Conservation (phyloP, 1,284 basidiomycete species). For the Meira miltonrushii region DNA sequence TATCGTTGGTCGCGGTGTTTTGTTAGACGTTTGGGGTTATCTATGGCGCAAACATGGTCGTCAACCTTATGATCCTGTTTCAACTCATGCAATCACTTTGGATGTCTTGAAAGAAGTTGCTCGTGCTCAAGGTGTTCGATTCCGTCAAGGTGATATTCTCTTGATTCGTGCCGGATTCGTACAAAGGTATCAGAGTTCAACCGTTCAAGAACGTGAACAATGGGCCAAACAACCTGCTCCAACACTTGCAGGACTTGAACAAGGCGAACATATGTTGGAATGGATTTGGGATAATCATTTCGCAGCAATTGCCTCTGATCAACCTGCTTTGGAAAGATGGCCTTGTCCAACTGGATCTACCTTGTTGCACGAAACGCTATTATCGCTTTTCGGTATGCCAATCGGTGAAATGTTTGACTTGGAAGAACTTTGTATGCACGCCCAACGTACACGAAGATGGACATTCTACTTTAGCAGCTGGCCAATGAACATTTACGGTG, state of each 20-base stretch:
- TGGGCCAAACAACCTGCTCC: conserved; percentile 48
- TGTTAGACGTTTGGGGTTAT: conserved; percentile 60
- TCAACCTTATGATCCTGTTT: conserved; percentile 60
- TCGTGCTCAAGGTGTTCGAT: conserved; percentile 59
- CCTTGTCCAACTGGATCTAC: conserved; percentile 20
- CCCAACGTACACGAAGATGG: conserved; percentile 46
- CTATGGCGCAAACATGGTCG: conserved; percentile 19
- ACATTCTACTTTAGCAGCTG: conserved; percentile 54
- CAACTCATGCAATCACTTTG: conserved; percentile 60
- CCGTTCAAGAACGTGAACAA: conserved; percentile 57
- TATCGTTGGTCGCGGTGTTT: conserved; percentile 66
- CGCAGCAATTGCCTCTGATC: conserved; percentile 67
- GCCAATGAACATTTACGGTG: conserved; percentile 54
- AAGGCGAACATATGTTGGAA: conserved; percentile 38
- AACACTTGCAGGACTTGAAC: conserved; percentile 35
- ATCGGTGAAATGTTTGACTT: conserved; percentile 57
- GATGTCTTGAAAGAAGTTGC: conserved; percentile 63
- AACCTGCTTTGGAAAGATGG: conserved; percentile 68
- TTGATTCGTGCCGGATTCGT: conserved; percentile 59
- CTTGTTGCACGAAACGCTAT: conserved; percentile 35
- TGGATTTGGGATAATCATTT: conserved; percentile 68
- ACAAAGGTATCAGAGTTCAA: conserved; percentile 59
- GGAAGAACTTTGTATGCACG: conserved; percentile 49
- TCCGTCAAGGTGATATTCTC: conserved; percentile 35
- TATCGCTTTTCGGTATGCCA: conserved; percentile 14